Evolutionary conservation across 1,284 basidiomycete species (phyloP).

Genomic region (Ceratobasidium sp.): DNA sequence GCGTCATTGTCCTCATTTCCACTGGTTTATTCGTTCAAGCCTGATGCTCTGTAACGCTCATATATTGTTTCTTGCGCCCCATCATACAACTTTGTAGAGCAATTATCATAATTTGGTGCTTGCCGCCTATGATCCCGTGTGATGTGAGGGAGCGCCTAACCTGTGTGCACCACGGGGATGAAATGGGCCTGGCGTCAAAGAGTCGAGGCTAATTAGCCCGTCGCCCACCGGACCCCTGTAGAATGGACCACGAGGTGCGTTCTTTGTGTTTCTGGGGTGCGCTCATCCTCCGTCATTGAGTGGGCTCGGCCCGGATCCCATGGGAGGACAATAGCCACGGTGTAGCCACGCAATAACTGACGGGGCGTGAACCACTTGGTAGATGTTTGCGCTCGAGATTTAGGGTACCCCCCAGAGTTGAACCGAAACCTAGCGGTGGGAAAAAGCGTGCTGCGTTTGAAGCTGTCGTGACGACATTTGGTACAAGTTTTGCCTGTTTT

Average conservation of each 20-base stretch:
- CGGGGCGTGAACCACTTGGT: no score
- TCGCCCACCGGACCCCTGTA: not conserved
- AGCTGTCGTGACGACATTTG: not conserved
- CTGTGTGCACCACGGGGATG: not conserved
- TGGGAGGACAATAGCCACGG: not conserved
- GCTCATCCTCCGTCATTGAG: slow-evolving; percentile 1
- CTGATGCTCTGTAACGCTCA: slow-evolving; percentile 4
- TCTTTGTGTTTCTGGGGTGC: slow-evolving; percentile 5
- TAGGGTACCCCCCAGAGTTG: not conserved
- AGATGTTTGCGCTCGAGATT: not conserved
- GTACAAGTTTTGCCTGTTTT: not conserved
- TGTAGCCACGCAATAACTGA: not conserved
- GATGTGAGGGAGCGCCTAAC: not conserved
- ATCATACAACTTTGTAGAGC: slow-evolving; percentile 19
- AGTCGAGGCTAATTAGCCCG: not conserved
- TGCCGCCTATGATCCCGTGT: slow-evolving; percentile 11
- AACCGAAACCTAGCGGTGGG: not conserved
- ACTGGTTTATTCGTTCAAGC: slow-evolving; percentile 23
- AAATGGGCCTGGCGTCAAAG: slow-evolving; percentile 20
- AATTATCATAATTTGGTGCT: slow-evolving; percentile 27
- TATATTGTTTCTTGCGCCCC: slow-evolving; percentile 1
- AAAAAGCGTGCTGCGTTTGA: not conserved
- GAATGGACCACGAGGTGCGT: slow-evolving; percentile 1
- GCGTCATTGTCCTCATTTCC: slow-evolving; percentile 14
- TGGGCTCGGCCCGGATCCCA: not conserved